Evolutionary conservation across 768 basidiomycete genomes (phyloP).

Genomic region (Lentinula boryana): DNA sequence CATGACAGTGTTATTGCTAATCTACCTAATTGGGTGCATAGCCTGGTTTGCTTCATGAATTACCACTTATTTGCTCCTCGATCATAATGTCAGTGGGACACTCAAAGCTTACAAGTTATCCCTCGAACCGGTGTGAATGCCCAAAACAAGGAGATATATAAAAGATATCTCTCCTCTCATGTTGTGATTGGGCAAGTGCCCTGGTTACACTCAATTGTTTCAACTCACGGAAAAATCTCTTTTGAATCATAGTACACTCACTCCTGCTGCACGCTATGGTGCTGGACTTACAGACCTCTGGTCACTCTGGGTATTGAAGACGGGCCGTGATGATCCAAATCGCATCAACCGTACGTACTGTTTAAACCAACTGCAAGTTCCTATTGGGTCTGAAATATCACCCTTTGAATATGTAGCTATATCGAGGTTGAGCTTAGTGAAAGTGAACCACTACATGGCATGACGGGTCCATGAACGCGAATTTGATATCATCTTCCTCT

Average conservation of each 20-base stretch:
- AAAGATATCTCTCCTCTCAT: background rate
- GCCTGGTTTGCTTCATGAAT: no score
- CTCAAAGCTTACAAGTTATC: background rate
- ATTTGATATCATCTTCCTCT: no score
- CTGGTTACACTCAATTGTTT: background rate
- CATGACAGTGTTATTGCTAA: background rate
- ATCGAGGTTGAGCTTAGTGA: background rate
- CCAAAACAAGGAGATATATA: background rate
- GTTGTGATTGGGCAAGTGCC: background rate
- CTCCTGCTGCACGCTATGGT: background rate
- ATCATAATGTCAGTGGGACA: background rate
- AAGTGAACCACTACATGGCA: background rate
- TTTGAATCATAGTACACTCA: background rate
- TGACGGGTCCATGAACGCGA: background rate
- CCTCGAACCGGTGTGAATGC: background rate
- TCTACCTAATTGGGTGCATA: background rate
- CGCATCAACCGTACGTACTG: background rate
- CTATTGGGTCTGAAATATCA: background rate
- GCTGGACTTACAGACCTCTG: background rate
- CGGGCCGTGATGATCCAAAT: background rate
- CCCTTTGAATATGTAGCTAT: background rate
- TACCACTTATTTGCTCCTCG: no score
- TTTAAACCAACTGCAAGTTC: background rate
- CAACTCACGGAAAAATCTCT: background rate
- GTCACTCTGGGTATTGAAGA: background rate